Evolutionary conservation across 78 protist species (phyloP), one percentile per base, ranked within the genome.

Genomic region (Dictyostelium purpureum): DNA sequence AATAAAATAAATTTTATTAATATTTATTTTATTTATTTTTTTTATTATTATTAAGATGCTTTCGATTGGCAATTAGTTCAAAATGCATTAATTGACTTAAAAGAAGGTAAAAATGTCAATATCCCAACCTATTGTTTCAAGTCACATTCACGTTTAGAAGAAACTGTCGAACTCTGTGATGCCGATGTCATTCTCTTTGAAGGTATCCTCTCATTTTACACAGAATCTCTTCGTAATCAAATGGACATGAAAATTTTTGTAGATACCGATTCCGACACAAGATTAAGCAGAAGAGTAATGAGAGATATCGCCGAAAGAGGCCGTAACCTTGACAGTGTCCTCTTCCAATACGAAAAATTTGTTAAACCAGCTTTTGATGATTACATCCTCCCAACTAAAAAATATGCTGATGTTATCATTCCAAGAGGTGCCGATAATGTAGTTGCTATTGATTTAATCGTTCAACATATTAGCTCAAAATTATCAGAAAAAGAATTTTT

Each of bases 321-420:
- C 19, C 73, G 98, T 24, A 77, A 90, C 26, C 33, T 96, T 6
- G 96, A 78, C 1, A 38, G 88, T 42, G 96, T 96, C n/a, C 47
- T 96, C 18, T 24, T 28, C 19, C 97, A 95, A 57, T 96, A 96
- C 56, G 63, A 49, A 38, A 67, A 52, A 35, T 93, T 38, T 69
- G 98, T 96, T 24, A 96, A 96, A 59, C 98, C 98, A 19, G 93
- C 96, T 24, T 96, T 90, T 59, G 97, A 95, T 11, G 94, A 95
- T 51, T 96, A 89, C 35, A 85, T 96, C 24, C 24, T 79, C 12
- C 98, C 98, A 80, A 95, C 95, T 2, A 96, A 92, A 51, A 93
- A 89, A 73, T 56, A 92, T 42, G 97, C 97, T 47, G 96, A 96
- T 61, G 82, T 96, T 52, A 96, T 96, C 51, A 79, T 96, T 24